Evolutionary conservation across 257 asterid species (phyloP).

Genomic region (Solanum pinnatisectum): DNA sequence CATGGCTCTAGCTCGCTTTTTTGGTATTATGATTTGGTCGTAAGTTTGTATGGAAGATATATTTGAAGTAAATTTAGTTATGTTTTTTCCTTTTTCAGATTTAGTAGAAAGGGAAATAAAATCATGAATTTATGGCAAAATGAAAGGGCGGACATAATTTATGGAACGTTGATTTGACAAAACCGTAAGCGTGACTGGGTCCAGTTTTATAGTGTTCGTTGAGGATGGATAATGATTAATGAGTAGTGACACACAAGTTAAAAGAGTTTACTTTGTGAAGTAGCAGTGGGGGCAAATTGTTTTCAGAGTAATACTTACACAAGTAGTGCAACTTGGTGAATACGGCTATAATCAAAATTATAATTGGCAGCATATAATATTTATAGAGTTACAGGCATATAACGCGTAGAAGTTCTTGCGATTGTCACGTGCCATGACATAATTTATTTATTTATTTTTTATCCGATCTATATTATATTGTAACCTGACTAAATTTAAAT

Average conservation of each 20-base stretch:
- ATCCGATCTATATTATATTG: too few species aligned
- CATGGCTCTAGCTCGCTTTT: not conserved
- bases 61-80: not conserved
- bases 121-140: not conserved
- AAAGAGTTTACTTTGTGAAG: not conserved
- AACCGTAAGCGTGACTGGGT: not conserved
- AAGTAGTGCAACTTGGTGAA: not conserved
- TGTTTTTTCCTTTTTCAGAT: not conserved
- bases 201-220: not conserved
- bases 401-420: not conserved
- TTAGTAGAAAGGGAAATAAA: not conserved
- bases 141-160: not conserved
- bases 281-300: not conserved
- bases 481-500: too few species aligned
- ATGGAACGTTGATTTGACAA: not conserved
- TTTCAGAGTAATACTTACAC: not conserved
- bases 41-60: not conserved
- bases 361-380: not conserved
- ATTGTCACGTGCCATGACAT: not conserved
- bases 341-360: not conserved
- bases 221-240: not conserved
- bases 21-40: not conserved
- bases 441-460: too few species aligned
- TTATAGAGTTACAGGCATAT: not conserved
- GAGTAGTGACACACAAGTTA: not conserved